Evolutionary conservation across 257 asterid species (phyloP), one percentile per base, ranked within the genome.

Genomic region (Henckelia pumila): DNA sequence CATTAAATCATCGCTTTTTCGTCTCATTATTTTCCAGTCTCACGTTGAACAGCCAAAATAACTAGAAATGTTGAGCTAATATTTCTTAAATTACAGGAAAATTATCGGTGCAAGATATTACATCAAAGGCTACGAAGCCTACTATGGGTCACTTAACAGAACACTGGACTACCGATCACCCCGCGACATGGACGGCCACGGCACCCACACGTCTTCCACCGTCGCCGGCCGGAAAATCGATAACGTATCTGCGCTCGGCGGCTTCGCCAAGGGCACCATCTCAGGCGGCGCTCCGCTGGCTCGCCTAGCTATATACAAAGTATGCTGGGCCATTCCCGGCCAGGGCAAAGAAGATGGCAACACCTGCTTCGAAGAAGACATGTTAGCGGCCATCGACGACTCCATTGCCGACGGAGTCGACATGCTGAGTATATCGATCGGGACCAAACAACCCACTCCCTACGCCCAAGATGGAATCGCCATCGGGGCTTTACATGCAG

Each of bases 181-280:
- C 0, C 89, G 99, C 0, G 99, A 93, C 87, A 82, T 30, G 72
- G 99, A 90, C 67, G 99, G 99, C 5, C 99, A 93, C 64, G 99
- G 99, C 62, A 88, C 90, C 69, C 99, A 93, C 79, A 93, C 99
- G 0, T 63, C 97, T 0, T 93, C 99, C 5, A 90, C 92, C 3
- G 84, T 61, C 1, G 87, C 75, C 7, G 97, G 98, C 33, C 80
- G 86, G 11, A 50, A 68, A 10, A 92, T 88, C 11, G 67, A 59
- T 1, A 69, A 78, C 4, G 83, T 47, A 57, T 80, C 94, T 1
- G 86, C 90, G 69, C 60, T 86, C 1, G 98, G 97, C 1, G 96
- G 98, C 32, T 93, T 89, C 19, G 98, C 95, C 64, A 1, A 24
- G 4, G 98, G 98, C 71, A 86, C 85, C 0, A 96, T 95, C 69